phyloP scores from a whole-genome alignment of 2,329 filamentous ascomycete species.

The Aspergillus intermedius region DNA sequence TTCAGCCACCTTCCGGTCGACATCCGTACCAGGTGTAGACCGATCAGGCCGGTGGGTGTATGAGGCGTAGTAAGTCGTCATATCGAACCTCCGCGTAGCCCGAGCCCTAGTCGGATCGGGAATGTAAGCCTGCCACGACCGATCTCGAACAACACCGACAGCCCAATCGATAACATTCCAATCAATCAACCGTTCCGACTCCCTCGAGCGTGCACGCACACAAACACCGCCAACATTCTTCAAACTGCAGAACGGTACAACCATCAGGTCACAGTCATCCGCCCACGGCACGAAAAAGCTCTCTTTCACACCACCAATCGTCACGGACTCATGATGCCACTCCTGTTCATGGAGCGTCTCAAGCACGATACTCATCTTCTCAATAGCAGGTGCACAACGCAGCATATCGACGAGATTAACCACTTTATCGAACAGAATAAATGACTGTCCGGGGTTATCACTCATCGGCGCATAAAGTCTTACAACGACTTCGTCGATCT shows the following conservation, averaged over 20 bases:
- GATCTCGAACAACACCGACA: background rate
- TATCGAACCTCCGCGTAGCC: too few relatives aligned
- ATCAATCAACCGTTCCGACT: background rate
- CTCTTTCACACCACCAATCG: background rate
- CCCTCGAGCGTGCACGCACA: background rate
- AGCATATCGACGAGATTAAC: background rate
- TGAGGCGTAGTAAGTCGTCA: too few relatives aligned
- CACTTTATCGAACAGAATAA: background rate
- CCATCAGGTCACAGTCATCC: background rate
- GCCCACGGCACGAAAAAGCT: background rate
- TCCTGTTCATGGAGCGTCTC: background rate
- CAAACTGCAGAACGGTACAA: background rate
- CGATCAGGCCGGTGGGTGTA: too few relatives aligned
- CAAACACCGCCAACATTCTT: background rate
- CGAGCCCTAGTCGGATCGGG: too few relatives aligned
- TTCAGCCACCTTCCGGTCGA: background rate
- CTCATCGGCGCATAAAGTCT: background rate
- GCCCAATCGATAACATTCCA: background rate
- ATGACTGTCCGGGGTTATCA: background rate
- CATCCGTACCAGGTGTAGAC: background rate
- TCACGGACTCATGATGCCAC: background rate
- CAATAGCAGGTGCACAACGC: background rate
- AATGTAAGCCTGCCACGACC: background rate
- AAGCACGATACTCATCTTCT: background rate
- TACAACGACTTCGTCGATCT: background rate